Base-by-base conservation (phyloP, 2,329 filamentous ascomycete genomes). In the Zymoseptoria crescenta region DNA sequence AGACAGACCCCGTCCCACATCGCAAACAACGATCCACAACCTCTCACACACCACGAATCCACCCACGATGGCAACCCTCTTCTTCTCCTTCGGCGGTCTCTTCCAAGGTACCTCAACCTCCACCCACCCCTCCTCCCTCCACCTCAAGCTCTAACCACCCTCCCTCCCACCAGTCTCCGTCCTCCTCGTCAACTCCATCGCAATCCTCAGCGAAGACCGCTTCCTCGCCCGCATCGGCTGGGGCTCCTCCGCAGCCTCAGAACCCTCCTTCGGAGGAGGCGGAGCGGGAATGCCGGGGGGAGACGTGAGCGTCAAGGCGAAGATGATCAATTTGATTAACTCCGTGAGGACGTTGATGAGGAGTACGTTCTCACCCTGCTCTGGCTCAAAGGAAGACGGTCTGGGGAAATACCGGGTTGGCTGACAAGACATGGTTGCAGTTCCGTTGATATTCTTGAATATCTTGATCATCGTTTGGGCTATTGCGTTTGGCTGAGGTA, bases 171-270 rank as follows among this genome's bases (percentile, higher is more conserved):
- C 70, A 91, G 89, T 93, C 66, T 83, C 85, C 67, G 81, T 96
- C 73, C 89, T 97, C 70, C 83, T 97, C 73, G 86, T 94, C 76
- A 99, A 99, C 76, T 90, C 91, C 66, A 87, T 97, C 72, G 91
- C 92, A 64, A 86, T 96, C 72, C 87, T 97, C 65, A 96, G 91
- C 68, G 92, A 96, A 83, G 91, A 96, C 77, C 88, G 91, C 63
- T 96, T 96, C 75, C 88, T 96, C 66, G 88, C 87, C 59, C 85
- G 90, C 75, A 91, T 96, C 71, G 92, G 92, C 72, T 92, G 93
- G 82, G 92, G 82, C 56, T 78, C 79, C 51, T 76, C 76, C 55
- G 78, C 81, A 55, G 81, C 83, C 27, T 41, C 59, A 50, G 91
- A 96, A 67, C 87, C 89, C 0, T 85, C 86, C 49, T 96, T 96